Evolutionary conservation across 2,329 filamentous ascomycete genomes (phyloP).

Genomic region (Ceratocystis cacaofunesta): DNA sequence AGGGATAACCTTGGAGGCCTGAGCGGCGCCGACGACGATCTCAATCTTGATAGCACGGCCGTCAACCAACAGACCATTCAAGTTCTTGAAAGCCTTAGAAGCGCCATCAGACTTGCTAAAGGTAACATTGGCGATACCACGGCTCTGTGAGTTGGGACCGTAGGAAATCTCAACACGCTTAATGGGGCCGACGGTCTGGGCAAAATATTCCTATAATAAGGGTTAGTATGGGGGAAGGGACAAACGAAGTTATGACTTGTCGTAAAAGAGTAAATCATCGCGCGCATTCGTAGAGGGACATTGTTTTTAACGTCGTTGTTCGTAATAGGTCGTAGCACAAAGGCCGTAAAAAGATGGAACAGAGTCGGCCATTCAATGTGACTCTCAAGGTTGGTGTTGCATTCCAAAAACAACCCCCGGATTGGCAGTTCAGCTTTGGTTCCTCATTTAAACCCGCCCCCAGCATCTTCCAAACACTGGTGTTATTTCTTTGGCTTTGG

Average conservation of each 20-base stretch:
- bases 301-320: constrained; percentile 11
- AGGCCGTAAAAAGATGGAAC: not conserved
- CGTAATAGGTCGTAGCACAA: not conserved
- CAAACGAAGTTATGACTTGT: constrained; percentile 1
- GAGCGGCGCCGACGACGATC: constrained; percentile 67
- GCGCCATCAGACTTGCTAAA: constrained; percentile 73
- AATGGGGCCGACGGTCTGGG: constrained; percentile 71
- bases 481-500: not conserved
- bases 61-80: constrained; percentile 86
- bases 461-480: not conserved
- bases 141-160: constrained; percentile 79
- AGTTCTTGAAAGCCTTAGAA: constrained; percentile 63
- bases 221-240: constrained; percentile 30
- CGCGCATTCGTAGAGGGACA: constrained; percentile 22
- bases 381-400: not conserved
- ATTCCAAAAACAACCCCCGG: constrained; percentile 1
- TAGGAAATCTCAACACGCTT: constrained; percentile 87
- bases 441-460: not conserved
- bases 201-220: constrained; percentile 83
- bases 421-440: constrained; percentile 3
- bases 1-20: constrained; percentile 51
- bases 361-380: not conserved
- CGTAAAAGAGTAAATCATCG: constrained; percentile 38
- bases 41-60: constrained; percentile 88
- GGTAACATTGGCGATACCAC: constrained; percentile 78